Evolutionary conservation across 805 yeast species (phyloP).

Genomic region (Spathaspora passalidarum): DNA sequence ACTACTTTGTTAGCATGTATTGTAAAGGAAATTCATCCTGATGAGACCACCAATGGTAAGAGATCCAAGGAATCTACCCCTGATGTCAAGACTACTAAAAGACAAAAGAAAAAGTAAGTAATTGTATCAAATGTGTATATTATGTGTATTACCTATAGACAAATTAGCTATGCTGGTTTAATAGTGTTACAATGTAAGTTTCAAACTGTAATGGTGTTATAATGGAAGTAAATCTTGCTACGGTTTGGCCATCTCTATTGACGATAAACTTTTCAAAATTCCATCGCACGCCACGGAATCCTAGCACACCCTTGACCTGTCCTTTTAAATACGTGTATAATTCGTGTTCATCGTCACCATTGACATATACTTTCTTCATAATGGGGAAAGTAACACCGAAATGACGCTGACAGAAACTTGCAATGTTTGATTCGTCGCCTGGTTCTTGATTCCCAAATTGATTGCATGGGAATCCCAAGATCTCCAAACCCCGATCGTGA

Average conservation of each 20-base stretch:
- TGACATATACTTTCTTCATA: constrained; percentile 33
- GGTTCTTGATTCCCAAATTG: constrained; percentile 86
- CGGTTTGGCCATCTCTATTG: constrained; percentile 55
- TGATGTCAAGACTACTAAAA: constrained; percentile 10
- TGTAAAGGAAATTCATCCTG: constrained; percentile 53
- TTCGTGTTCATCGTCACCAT: constrained; percentile 29
- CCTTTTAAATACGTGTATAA: constrained; percentile 29
- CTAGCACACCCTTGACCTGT: constrained; percentile 25
- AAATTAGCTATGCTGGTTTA: constrained; percentile 7
- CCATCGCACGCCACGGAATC: constrained; percentile 59
- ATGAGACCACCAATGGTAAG: constrained; percentile 9
- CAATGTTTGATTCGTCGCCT: constrained; percentile 43
- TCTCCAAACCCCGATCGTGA: constrained; percentile 57
- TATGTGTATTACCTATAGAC: not conserved
- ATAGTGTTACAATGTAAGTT: constrained; percentile 18
- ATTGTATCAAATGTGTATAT: not conserved
- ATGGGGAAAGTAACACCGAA: constrained; percentile 38
- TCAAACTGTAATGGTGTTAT: constrained; percentile 65
- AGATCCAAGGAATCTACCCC: constrained; percentile 14
- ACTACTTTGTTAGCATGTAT: constrained; percentile 73
- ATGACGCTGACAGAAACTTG: constrained; percentile 14
- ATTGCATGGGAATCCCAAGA: constrained; percentile 88
- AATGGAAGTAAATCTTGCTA: constrained; percentile 60
- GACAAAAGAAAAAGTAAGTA: constrained; percentile 6
- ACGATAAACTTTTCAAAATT: constrained; percentile 75